A percentile compares a stretch with the other conserved stretches of the same genome.
phyloP scores from a whole-genome alignment of 345 rosid species.

The Kandelia obovata region DNA sequence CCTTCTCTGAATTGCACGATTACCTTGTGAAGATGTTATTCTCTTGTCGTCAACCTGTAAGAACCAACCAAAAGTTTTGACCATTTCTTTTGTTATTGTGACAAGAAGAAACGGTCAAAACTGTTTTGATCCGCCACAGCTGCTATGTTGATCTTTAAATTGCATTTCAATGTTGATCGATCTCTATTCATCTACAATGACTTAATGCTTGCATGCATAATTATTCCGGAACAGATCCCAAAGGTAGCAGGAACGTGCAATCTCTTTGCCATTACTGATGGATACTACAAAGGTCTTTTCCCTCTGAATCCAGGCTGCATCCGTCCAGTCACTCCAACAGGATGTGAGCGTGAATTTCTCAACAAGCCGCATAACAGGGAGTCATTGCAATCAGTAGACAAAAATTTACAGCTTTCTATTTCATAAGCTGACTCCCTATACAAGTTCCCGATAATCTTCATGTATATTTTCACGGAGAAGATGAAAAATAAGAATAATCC shows the following conservation, averaged over 20 bases:
- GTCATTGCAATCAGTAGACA: slow-evolving; percentile 26
- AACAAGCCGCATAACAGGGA: slow-evolving; percentile 60
- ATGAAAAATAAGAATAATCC: too few relatives aligned
- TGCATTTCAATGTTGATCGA: too few relatives aligned
- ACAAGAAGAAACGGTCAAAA: too few relatives aligned
- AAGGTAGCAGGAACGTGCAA: slow-evolving; percentile 80
- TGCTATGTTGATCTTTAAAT: too few relatives aligned
- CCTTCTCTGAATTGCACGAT: too few relatives aligned
- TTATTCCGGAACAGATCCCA: slow-evolving; percentile 46
- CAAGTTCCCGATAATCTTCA: background rate
- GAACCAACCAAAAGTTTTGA: too few relatives aligned
- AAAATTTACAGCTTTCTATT: slow-evolving; percentile 14
- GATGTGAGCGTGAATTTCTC: slow-evolving; percentile 44
- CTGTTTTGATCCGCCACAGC: too few relatives aligned
- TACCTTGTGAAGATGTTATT: too few relatives aligned
- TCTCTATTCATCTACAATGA: background rate
- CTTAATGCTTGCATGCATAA: background rate
- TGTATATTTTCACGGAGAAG: too few relatives aligned
- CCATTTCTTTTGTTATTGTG: too few relatives aligned
- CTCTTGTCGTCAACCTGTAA: too few relatives aligned
- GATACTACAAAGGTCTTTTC: slow-evolving; percentile 71
- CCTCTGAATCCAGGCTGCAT: slow-evolving; percentile 84
- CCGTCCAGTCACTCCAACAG: slow-evolving; percentile 52
- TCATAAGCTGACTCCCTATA: background rate
- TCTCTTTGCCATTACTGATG: slow-evolving; percentile 64